A percentile compares a stretch with the other conserved stretches of the same genome.
phyloP scores from a whole-genome alignment of 2,329 filamentous ascomycete species.

The Phaeosphaeria sp. region DNA sequence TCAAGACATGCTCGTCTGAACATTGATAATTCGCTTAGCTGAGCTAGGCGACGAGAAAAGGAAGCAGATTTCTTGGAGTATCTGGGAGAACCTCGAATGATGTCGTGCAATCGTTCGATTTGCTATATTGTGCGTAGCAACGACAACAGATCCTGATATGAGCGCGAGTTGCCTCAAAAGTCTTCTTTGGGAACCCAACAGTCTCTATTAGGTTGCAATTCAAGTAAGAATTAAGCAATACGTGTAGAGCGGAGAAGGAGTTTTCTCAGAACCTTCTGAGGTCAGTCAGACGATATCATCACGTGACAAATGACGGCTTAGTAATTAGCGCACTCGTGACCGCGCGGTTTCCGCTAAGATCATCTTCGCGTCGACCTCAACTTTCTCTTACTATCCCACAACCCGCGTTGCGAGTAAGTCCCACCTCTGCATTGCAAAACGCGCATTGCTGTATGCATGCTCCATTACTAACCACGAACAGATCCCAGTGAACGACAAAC shows the following conservation, averaged over 20 bases:
- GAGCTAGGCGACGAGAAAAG: too few relatives aligned
- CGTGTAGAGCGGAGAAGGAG: background rate
- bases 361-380: slow-evolving; percentile 17
- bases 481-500: slow-evolving; percentile 40
- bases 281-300: too few relatives aligned
- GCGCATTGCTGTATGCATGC: background rate
- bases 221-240: too few relatives aligned
- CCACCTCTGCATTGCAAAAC: background rate
- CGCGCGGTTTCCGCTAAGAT: slow-evolving; percentile 15
- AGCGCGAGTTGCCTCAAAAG: too few relatives aligned
- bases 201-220: too few relatives aligned
- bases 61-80: too few relatives aligned
- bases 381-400: slow-evolving; percentile 29
- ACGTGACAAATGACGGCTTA: background rate
- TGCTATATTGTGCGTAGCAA: too few relatives aligned
- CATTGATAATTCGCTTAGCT: too few relatives aligned
- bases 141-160: too few relatives aligned
- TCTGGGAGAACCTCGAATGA: too few relatives aligned
- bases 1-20: background rate
- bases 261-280: background rate
- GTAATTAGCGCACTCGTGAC: slow-evolving; percentile 25
- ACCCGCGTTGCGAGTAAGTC: slow-evolving; percentile 38
- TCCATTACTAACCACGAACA: slow-evolving; percentile 16
- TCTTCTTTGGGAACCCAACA: too few relatives aligned
- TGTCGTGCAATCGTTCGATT: too few relatives aligned